Conservation (phyloP, 768 basidiomycete genomes). For the Exidia glandulosa region DNA sequence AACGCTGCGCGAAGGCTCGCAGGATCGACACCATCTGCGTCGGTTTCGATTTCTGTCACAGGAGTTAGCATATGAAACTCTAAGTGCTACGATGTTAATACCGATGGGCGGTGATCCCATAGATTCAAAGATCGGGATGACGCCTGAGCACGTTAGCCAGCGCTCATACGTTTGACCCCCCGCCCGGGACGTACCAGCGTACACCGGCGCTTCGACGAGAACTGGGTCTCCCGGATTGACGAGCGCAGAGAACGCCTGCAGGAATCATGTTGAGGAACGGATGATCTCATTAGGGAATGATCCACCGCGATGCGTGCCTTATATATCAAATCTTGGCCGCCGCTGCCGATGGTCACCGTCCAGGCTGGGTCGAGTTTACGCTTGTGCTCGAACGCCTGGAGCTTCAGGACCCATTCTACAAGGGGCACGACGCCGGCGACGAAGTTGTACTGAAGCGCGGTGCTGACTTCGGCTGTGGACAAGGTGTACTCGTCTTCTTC, state of each 20-base stretch:
- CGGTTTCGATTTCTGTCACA: constrained; percentile 61
- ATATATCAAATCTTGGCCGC: constrained; percentile 82
- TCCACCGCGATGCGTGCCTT: constrained; percentile 41
- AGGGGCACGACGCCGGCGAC: constrained; percentile 61
- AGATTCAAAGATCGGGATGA: constrained; percentile 51
- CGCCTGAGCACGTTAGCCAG: constrained; percentile 23
- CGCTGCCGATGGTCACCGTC: constrained; percentile 66
- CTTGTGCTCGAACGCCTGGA: constrained; percentile 64
- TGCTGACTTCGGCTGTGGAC: constrained; percentile 45
- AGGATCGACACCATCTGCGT: constrained; percentile 58
- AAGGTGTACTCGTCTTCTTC: constrained; percentile 43
- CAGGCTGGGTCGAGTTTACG: constrained; percentile 48
- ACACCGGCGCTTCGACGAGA: constrained; percentile 73
- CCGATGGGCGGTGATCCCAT: constrained; percentile 51
- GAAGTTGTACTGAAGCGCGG: constrained; percentile 66
- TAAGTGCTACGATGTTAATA: constrained; percentile 17
- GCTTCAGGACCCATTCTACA: constrained; percentile 51
- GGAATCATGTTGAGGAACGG: background rate
- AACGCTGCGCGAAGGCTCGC: constrained; percentile 49
- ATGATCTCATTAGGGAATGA: background rate
- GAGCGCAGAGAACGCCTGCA: constrained; percentile 57
- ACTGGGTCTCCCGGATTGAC: constrained; percentile 72
- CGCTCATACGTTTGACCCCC: background rate
- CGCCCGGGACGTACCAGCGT: constrained; percentile 16
- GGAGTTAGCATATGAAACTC: background rate